Conservation (phyloP, 2,329 filamentous ascomycete species). For the Botrytis fragariae region DNA sequence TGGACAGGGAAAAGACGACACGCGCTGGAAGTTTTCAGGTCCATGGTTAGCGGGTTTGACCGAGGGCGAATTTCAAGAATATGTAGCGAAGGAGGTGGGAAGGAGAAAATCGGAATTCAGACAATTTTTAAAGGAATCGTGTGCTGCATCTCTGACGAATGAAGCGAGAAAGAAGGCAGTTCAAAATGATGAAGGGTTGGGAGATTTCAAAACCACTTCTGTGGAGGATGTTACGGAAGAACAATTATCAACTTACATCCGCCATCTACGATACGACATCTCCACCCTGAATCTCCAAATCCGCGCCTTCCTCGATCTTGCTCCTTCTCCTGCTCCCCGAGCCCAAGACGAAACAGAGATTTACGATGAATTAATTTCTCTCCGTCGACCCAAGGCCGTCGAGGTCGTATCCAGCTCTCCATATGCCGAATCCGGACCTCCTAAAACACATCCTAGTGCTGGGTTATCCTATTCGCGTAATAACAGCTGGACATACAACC, state of each 20-base stretch:
- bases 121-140: slow-evolving; percentile 49
- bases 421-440: slow-evolving; percentile 49
- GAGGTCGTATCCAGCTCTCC: slow-evolving; percentile 38
- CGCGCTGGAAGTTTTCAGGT: slow-evolving; percentile 64
- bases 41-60: slow-evolving; percentile 65
- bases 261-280: slow-evolving; percentile 52
- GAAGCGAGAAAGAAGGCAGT: slow-evolving; percentile 23
- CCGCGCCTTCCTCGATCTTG: slow-evolving; percentile 59
- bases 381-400: neutral
- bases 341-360: neutral
- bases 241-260: slow-evolving; percentile 52
- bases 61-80: slow-evolving; percentile 58
- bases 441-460: slow-evolving; percentile 63
- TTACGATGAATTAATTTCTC: neutral
- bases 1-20: slow-evolving; percentile 40
- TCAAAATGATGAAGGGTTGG: neutral
- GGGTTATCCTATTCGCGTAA: slow-evolving; percentile 61
- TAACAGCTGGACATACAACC: slow-evolving; percentile 54
- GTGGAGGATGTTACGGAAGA: slow-evolving; percentile 47
- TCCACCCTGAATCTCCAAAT: slow-evolving; percentile 52
- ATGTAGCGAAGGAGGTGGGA: slow-evolving; percentile 53
- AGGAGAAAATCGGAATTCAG: slow-evolving; percentile 55
- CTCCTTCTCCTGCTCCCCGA: slow-evolving; percentile 30
- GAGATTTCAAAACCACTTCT: slow-evolving; percentile 37
- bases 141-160: slow-evolving; percentile 47